phyloP scores from a whole-genome alignment of 495 filamentous ascomycete genomes.

The Parathielavia hyrcaniae region DNA sequence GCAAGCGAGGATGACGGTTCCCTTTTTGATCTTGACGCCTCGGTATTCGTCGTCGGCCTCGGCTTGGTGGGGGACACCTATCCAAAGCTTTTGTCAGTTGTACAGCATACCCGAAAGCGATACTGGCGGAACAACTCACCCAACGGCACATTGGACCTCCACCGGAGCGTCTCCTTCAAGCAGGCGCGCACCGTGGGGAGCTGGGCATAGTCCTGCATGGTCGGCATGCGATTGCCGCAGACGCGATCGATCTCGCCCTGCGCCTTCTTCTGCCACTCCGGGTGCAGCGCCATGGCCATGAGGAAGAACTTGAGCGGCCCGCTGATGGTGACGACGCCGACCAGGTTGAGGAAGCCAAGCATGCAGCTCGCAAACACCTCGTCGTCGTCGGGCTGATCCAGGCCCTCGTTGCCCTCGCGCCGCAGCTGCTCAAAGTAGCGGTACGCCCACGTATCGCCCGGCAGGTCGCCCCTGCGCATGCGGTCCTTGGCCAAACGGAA shows the following conservation, averaged over 20 bases:
- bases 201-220: slow-evolving; percentile 41
- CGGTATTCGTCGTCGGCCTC: slow-evolving; percentile 46
- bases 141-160: slow-evolving; percentile 50
- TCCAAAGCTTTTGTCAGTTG: not conserved
- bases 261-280: slow-evolving; percentile 43
- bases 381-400: slow-evolving; percentile 37
- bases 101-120: not conserved
- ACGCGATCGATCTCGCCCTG: slow-evolving; percentile 57
- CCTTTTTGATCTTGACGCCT: slow-evolving; percentile 48
- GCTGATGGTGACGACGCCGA: slow-evolving; percentile 45
- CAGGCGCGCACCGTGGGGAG: slow-evolving; percentile 51
- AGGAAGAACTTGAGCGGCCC: slow-evolving; percentile 45
- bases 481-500: slow-evolving; percentile 38
- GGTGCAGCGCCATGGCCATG: slow-evolving; percentile 45
- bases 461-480: slow-evolving; percentile 35
- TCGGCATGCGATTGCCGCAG: slow-evolving; percentile 47
- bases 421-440: slow-evolving; percentile 42
- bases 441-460: slow-evolving; percentile 41
- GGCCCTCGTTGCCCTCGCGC: slow-evolving; percentile 32
- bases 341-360: slow-evolving; percentile 44
- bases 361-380: slow-evolving; percentile 45
- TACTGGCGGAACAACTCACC: slow-evolving; percentile 26
- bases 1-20: slow-evolving; percentile 48
- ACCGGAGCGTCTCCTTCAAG: slow-evolving; percentile 55
- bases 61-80: slow-evolving; percentile 49